Percentiles rank a stretch among this genome's conserved stretches.
These are phyloP conservation scores for Cordyceps fumosorosea DNA, from an alignment of 2,329 filamentous ascomycete species.

Conservation along the genomic window DNA sequence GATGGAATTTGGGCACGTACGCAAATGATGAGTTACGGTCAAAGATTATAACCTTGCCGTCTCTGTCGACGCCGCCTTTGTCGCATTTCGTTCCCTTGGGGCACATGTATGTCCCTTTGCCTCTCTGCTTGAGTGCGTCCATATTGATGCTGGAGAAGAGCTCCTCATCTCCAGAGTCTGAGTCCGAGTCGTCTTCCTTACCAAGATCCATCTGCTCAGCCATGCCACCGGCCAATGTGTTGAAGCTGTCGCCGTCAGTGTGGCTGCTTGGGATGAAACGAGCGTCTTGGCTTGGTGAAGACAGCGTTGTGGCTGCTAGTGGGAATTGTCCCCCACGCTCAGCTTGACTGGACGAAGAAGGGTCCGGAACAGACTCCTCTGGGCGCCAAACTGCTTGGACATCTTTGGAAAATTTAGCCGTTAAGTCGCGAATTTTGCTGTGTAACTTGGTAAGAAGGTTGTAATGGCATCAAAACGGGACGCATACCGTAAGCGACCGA, in stretches of 20 bases:
- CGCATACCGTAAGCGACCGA: conserved; percentile 28
- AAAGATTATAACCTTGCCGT: conserved; percentile 32
- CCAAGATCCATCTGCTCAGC: conserved; percentile 2
- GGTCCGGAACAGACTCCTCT: conserved; percentile 4
- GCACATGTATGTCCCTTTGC: conserved; percentile 33
- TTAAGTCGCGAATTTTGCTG: conserved; percentile 30
- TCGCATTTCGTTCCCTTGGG: conserved; percentile 30
- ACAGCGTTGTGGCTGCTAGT: background rate
- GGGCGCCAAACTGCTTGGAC: conserved; percentile 27
- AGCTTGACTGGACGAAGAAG: background rate
- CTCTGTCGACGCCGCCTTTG: conserved; percentile 35
- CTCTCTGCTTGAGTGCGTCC: conserved; percentile 32
- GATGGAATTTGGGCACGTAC: conserved; percentile 19
- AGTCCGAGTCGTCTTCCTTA: conserved; percentile 23
- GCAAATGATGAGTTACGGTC: conserved; percentile 37
- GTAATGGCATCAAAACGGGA: background rate
- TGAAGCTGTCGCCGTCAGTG: background rate
- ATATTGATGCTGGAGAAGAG: conserved; percentile 31
- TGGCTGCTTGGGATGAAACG: background rate
- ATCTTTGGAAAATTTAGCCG: conserved; percentile 27
- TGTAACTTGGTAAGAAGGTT: conserved; percentile 10
- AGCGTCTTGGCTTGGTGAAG: background rate
- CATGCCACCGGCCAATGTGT: background rate
- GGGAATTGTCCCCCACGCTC: background rate
- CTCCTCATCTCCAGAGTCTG: conserved; percentile 28